phyloP scores from a whole-genome alignment of 805 yeast genomes.

The Sugiyamaella floridensis region DNA sequence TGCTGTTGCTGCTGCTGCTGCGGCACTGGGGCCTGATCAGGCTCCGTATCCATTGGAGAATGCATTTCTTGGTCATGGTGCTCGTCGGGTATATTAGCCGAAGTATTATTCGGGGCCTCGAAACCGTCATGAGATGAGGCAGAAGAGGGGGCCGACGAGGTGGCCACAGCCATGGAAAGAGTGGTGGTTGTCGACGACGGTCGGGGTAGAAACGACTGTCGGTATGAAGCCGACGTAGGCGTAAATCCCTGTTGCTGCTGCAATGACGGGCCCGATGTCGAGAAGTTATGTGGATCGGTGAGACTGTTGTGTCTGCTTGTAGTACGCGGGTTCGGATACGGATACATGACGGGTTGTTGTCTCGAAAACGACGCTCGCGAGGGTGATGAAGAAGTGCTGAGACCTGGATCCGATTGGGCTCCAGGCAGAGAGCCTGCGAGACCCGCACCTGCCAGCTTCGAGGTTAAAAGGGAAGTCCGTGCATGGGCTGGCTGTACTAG shows the following conservation, averaged over 20 bases:
- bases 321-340: constrained; percentile 9
- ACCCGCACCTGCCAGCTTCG: constrained; percentile 28
- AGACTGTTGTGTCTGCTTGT: constrained; percentile 9
- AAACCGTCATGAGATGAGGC: constrained; percentile 14
- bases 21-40: neutral
- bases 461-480: constrained; percentile 29
- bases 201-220: constrained; percentile 33
- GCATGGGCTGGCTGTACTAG: neutral
- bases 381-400: constrained; percentile 2
- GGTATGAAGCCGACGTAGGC: neutral
- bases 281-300: constrained; percentile 20
- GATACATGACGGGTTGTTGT: constrained; percentile 5
- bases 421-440: neutral
- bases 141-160: constrained; percentile 33
- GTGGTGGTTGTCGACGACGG: constrained; percentile 28
- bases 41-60: neutral
- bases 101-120: neutral
- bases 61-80: neutral
- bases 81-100: neutral
- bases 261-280: constrained; percentile 1
- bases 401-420: neutral
- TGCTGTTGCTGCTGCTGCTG: neutral
- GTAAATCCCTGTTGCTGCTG: neutral
- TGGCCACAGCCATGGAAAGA: constrained; percentile 14
- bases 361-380: constrained; percentile 3